Evolutionary conservation across 495 filamentous ascomycete species (phyloP).

Genomic region (Xylaria nigripes): DNA sequence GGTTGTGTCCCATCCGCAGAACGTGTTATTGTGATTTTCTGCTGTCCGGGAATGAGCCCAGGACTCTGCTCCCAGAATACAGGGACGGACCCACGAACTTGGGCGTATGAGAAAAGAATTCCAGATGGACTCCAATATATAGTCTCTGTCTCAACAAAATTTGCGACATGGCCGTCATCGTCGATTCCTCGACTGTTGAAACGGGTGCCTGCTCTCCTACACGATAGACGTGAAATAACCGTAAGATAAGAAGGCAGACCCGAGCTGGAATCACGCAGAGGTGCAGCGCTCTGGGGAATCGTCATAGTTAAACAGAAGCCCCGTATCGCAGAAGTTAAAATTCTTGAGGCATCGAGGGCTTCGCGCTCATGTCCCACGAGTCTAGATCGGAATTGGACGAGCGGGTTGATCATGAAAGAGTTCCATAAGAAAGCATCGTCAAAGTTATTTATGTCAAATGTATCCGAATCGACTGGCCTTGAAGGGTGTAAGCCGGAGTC

Average conservation of each 20-base stretch:
- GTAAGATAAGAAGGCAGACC: constrained; percentile 80
- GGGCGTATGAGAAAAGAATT: constrained; percentile 86
- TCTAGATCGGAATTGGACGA: constrained; percentile 79
- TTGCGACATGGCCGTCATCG: constrained; percentile 94
- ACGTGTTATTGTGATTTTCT: constrained; percentile 86
- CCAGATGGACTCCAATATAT: constrained; percentile 65
- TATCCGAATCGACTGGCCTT: constrained; percentile 40
- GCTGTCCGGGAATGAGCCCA: constrained; percentile 82
- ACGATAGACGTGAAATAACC: constrained; percentile 85
- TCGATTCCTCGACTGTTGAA: constrained; percentile 97
- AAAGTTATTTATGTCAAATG: constrained; percentile 73
- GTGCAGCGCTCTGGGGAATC: constrained; percentile 54
- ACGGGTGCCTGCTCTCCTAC: constrained; percentile 82
- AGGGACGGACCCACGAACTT: constrained; percentile 85
- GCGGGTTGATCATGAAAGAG: constrained; percentile 89
- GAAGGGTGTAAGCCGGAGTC: constrained; percentile 12
- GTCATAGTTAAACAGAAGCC: constrained; percentile 81
- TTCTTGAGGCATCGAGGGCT: constrained; percentile 71
- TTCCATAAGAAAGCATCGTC: constrained; percentile 95
- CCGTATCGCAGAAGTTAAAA: constrained; percentile 88
- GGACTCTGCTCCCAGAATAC: constrained; percentile 95
- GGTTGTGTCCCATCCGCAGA: constrained; percentile 87
- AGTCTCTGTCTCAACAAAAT: constrained; percentile 64
- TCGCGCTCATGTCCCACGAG: constrained; percentile 62
- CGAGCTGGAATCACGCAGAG: constrained; percentile 48